Evolutionary conservation across 1,284 basidiomycete species (phyloP).

Genomic region (Ceratobasidium sp.): DNA sequence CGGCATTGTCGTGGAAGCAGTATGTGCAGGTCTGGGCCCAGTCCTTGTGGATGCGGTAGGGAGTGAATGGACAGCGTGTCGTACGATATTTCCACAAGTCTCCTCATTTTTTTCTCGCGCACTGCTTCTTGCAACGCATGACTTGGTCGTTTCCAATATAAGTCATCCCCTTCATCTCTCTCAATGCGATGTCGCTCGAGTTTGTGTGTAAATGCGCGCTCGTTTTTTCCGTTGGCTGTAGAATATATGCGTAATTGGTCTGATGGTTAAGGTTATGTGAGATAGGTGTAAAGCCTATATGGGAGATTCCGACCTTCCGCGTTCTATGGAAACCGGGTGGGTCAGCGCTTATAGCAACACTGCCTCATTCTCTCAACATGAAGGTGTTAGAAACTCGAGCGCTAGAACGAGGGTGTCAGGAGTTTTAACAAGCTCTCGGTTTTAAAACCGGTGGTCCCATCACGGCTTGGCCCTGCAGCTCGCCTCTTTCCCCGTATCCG

Average conservation of each 20-base stretch:
- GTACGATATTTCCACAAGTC: not conserved
- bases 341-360: no score
- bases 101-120: not conserved
- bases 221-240: not conserved
- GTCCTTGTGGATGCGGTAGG: constrained; percentile 33
- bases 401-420: no score
- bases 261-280: no score
- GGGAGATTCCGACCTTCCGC: no score
- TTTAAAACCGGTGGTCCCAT: no score
- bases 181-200: not conserved
- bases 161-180: not conserved
- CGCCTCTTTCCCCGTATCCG: no score
- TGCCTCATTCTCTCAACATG: no score
- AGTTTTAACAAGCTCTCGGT: no score
- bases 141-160: not conserved
- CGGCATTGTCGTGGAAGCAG: constrained; percentile 31
- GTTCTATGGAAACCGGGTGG: no score
- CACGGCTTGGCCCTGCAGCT: no score
- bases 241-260: constrained; percentile 3
- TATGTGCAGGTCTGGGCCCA: constrained; percentile 28
- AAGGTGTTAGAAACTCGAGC: no score
- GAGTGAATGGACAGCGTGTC: not conserved
- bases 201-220: not conserved
- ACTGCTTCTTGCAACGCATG: not conserved
- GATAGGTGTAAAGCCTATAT: no score